Conservation (phyloP, 140 eudicot genomes). For the Stevia rebaudiana region DNA sequence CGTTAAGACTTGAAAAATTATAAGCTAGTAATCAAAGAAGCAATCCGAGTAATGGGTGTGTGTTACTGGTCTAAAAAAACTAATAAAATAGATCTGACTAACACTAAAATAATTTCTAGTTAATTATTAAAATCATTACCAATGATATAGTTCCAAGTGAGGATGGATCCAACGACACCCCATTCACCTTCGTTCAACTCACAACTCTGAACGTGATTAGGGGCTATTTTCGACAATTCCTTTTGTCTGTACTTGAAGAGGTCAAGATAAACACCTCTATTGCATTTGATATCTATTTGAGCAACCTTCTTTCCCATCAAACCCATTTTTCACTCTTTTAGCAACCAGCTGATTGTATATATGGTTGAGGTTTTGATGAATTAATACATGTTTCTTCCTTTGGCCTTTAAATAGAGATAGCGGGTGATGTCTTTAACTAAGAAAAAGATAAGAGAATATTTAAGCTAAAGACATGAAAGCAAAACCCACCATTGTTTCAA, state of each 20-base stretch:
- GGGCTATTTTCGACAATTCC: slow-evolving; percentile 16
- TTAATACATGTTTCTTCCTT: neutral
- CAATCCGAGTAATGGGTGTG: no score
- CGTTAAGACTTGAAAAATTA: no score
- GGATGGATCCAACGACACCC: slow-evolving; percentile 19
- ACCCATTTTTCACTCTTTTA: slow-evolving; percentile 8
- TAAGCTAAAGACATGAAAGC: neutral
- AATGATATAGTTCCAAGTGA: slow-evolving; percentile 10
- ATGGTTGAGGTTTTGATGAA: neutral
- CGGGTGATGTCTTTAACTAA: neutral
- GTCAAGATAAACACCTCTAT: slow-evolving; percentile 12
- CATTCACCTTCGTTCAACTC: slow-evolving; percentile 25
- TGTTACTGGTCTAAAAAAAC: no score
- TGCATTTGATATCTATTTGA: slow-evolving; percentile 20
- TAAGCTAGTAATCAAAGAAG: no score
- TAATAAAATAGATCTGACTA: no score
- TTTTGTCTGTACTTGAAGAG: slow-evolving; percentile 14
- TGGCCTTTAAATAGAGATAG: slow-evolving; percentile 9
- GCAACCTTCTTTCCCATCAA: slow-evolving; percentile 8
- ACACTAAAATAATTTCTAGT: no score
- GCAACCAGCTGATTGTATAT: neutral
- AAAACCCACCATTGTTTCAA: slow-evolving; percentile 5
- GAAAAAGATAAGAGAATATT: slow-evolving; percentile 5
- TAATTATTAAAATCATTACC: no score
- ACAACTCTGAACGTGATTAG: slow-evolving; percentile 18